Evolutionary conservation across 208 protist genomes (phyloP).

Genomic region (Naegleria lovaniensis): DNA sequence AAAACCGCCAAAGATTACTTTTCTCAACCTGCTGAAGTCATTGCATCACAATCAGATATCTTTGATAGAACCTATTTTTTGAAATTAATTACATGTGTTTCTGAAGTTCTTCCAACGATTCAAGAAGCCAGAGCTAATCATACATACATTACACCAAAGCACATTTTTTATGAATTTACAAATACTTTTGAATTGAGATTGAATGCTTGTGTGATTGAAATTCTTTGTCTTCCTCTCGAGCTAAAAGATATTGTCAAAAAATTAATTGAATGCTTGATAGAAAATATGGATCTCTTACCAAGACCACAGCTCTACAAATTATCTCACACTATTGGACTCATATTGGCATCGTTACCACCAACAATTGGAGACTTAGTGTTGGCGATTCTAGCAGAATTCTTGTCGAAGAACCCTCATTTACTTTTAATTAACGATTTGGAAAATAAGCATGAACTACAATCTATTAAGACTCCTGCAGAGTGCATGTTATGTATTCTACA

Average conservation of each 20-base stretch:
- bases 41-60: neutral
- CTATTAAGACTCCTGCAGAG: neutral
- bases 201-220: neutral
- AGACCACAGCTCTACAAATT: neutral
- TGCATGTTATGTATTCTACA: neutral
- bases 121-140: neutral
- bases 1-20: neutral
- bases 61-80: neutral
- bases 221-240: neutral
- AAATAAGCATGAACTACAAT: neutral
- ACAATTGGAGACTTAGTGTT: neutral
- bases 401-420: neutral
- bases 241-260: neutral
- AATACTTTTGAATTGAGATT: neutral
- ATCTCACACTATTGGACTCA: neutral
- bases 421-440: neutral
- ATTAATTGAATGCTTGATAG: neutral
- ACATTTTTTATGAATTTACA: conserved; percentile 12
- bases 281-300: neutral
- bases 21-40: neutral
- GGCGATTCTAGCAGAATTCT: neutral
- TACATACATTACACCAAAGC: neutral
- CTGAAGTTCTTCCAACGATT: neutral
- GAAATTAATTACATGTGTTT: neutral
- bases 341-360: neutral